A percentile compares a stretch with the other conserved stretches of the same genome.
Evolutionary conservation across 306 rosid genomes (phyloP).

Genomic region (Geum urbanum): DNA sequence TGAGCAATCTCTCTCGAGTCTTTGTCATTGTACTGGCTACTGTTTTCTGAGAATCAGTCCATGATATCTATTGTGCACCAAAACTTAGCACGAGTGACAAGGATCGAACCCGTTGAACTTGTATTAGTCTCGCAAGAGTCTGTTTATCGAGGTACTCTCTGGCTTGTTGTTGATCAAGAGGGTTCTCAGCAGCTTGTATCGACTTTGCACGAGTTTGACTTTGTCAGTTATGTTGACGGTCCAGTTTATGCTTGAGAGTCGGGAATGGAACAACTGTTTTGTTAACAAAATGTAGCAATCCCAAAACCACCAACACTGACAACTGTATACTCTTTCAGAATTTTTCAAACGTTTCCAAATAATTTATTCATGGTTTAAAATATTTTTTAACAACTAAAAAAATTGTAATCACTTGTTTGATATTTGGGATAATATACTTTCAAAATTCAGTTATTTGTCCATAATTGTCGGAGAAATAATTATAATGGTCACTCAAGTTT

Average conservation of each 20-base stretch:
- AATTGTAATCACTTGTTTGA: no score
- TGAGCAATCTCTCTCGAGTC: slow-evolving; percentile 28
- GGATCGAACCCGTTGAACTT: background rate
- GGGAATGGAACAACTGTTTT: background rate
- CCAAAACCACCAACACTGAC: no score
- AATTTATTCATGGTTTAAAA: no score
- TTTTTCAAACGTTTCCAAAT: no score
- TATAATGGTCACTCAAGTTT: no score
- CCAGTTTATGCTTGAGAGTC: background rate
- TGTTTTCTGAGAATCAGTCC: background rate
- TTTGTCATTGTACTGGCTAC: background rate
- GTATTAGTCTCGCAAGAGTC: background rate
- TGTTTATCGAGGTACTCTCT: background rate
- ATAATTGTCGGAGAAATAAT: no score
- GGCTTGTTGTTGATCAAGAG: background rate
- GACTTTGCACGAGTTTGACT: background rate
- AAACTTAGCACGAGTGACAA: background rate
- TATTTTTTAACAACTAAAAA: no score
- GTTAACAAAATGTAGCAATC: no score
- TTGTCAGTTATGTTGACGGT: background rate
- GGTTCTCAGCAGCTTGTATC: background rate
- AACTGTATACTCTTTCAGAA: no score
- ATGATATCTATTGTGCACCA: background rate
- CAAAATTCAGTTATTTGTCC: no score
- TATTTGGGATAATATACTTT: no score